Percentiles rank a stretch among this genome's conserved stretches.
Conservation (phyloP, 495 filamentous ascomycete genomes). For the Talaromyces liani region DNA sequence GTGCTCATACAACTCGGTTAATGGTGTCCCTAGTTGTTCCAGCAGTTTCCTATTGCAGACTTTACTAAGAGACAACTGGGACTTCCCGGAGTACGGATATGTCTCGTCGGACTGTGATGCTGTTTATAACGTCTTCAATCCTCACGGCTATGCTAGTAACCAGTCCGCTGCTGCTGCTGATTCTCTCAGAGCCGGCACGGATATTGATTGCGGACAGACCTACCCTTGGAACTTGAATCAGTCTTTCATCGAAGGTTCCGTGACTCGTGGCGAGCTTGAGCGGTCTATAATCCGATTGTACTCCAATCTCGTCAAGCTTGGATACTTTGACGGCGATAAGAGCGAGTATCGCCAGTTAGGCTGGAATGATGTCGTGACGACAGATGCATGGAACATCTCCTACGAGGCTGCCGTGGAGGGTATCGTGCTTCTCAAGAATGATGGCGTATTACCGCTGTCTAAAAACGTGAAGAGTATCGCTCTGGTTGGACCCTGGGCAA, state of each 20-base stretch:
- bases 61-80: conserved; percentile 45
- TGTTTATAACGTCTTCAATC: conserved; percentile 48
- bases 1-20: conserved; percentile 57
- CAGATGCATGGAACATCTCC: conserved; percentile 46
- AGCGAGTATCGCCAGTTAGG: conserved; percentile 41
- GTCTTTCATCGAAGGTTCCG: conserved; percentile 39
- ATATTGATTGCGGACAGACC: conserved; percentile 53
- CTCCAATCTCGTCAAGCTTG: conserved; percentile 44
- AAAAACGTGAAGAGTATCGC: conserved; percentile 36
- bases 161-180: conserved; percentile 41
- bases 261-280: conserved; percentile 44
- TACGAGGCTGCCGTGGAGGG: conserved; percentile 52
- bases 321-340: conserved; percentile 51
- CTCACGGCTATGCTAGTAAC: conserved; percentile 45
- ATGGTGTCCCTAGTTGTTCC: conserved; percentile 50
- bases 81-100: conserved; percentile 42
- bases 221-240: conserved; percentile 43
- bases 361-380: conserved; percentile 45
- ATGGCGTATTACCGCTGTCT: conserved; percentile 44
- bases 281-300: conserved; percentile 49
- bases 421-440: conserved; percentile 56
- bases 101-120: conserved; percentile 54
- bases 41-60: conserved; percentile 50
- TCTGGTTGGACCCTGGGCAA: conserved; percentile 52
- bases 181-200: conserved; percentile 51